Conservation (phyloP, 1,284 basidiomycete species). For the Leccinum angustisporum region DNA sequence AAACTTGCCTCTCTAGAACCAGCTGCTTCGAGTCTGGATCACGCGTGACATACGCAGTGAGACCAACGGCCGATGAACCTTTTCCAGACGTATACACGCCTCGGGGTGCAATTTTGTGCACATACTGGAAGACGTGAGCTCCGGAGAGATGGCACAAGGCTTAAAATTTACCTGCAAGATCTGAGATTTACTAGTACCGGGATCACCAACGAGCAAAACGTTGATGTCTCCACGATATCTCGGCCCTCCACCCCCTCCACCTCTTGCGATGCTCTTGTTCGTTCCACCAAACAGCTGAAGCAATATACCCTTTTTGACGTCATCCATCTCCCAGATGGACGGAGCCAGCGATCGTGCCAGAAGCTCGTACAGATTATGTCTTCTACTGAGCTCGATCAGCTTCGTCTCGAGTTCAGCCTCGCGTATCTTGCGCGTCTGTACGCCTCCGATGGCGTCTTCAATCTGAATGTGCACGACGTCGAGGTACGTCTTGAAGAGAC, state of each 20-base stretch:
- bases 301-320: constrained; percentile 97
- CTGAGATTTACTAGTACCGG: constrained; percentile 96
- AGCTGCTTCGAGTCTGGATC: constrained; percentile 98
- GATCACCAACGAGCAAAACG: constrained; percentile 94
- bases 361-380: constrained; percentile 86
- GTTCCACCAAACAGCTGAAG: constrained; percentile 97
- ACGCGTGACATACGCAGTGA: constrained; percentile 97
- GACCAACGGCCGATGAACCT: constrained; percentile 96
- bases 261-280: constrained; percentile 91
- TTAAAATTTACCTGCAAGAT: constrained; percentile 71
- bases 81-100: constrained; percentile 98
- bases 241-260: constrained; percentile 93
- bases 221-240: constrained; percentile 98
- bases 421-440: constrained; percentile 46
- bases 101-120: constrained; percentile 97
- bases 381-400: constrained; percentile 67
- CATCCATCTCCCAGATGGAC: constrained; percentile 97
- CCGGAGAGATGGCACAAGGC: neutral
- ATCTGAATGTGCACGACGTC: constrained; percentile 90
- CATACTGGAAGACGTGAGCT: constrained; percentile 63
- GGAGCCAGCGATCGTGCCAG: constrained; percentile 88
- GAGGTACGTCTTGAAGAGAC: constrained; percentile 95
- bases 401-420: constrained; percentile 61
- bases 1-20: constrained; percentile 83
- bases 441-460: constrained; percentile 42